phyloP scores from a whole-genome alignment of 1,139 yeast genomes.

The Pichia terricola region DNA sequence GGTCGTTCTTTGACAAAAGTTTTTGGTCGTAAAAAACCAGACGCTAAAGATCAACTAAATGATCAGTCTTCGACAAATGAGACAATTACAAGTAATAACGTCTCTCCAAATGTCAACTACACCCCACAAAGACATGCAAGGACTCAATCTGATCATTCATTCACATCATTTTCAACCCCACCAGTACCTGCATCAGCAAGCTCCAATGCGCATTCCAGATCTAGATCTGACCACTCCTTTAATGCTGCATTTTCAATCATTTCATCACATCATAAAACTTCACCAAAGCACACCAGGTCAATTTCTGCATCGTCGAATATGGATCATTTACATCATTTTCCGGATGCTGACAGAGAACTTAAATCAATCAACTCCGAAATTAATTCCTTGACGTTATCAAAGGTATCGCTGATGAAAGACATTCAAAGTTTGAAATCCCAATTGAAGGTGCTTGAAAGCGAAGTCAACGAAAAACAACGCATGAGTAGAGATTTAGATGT shows the following conservation, averaged over 20 bases:
- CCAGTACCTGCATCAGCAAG: background rate
- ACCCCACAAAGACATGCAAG: constrained; percentile 10
- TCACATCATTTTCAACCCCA: background rate
- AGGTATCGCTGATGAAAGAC: constrained; percentile 26
- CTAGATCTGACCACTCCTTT: constrained; percentile 29
- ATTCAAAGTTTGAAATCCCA: constrained; percentile 24
- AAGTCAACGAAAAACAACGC: constrained; percentile 15
- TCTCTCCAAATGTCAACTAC: background rate
- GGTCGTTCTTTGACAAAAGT: constrained; percentile 25
- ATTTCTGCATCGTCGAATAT: constrained; percentile 13
- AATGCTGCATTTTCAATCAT: no score
- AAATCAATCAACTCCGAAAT: constrained; percentile 34
- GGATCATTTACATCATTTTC: no score
- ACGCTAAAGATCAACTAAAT: constrained; percentile 3
- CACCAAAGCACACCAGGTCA: constrained; percentile 16
- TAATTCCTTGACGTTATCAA: constrained; percentile 29
- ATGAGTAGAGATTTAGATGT: constrained; percentile 17
- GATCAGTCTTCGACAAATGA: constrained; percentile 7
- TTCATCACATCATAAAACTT: no score
- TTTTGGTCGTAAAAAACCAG: constrained; percentile 22
- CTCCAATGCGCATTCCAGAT: constrained; percentile 12
- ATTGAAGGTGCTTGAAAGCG: constrained; percentile 20
- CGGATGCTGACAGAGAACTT: constrained; percentile 27
- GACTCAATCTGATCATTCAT: background rate
- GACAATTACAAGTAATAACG: constrained; percentile 10